Evolutionary conservation across 2,329 filamentous ascomycete species (phyloP), one percentile per base, ranked within the genome.

Genomic region (Colletotrichum sp.): DNA sequence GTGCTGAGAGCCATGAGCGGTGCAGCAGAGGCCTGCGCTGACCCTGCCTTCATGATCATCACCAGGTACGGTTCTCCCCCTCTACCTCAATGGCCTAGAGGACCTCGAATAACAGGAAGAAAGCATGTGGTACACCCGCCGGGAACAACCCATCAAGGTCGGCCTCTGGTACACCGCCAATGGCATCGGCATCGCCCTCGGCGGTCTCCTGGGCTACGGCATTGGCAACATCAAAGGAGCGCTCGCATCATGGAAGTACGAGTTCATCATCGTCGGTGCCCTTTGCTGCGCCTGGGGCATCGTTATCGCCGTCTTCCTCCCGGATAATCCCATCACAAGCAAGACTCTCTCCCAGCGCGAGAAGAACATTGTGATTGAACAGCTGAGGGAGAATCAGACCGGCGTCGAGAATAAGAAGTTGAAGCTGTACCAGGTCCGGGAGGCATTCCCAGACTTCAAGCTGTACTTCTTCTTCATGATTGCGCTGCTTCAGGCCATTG

Each of bases 41-140:
- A 60, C 56, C 30, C 27, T 8, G 30, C 27, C 1, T 60, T 60
- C 30, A 60, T n/a, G 27, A n/a, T 32, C 6, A 60, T 60, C 30
- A 32, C 27, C 2, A 32, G 56, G 43, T 22, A 22, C 0, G 0
- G 5, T 3, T 7, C 16, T 10, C 6, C 3, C 9, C 6, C 18
- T n/a, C 10, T 12, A 0, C 10, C 9, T 43, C 39, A 4, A 9
- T 10, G 18, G 6, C 39, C 4, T n/a, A 6, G 18, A n/a, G 9
- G 18, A 10, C 6, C 1, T 43, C 18, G 2, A 6, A n/a, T 43
- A 60, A 30, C 16, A 18, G 12, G 3, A 8, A 1, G 4, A 30
- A 30, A 60, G 56, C 10, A 60, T 60, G 56, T 32, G n/a, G 43
- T 22, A 52, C n/a, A 22, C 43, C 43, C 43, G 43, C 0, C 43